phyloP scores from a whole-genome alignment of 768 basidiomycete species.

The Tremella yokohamensis region DNA sequence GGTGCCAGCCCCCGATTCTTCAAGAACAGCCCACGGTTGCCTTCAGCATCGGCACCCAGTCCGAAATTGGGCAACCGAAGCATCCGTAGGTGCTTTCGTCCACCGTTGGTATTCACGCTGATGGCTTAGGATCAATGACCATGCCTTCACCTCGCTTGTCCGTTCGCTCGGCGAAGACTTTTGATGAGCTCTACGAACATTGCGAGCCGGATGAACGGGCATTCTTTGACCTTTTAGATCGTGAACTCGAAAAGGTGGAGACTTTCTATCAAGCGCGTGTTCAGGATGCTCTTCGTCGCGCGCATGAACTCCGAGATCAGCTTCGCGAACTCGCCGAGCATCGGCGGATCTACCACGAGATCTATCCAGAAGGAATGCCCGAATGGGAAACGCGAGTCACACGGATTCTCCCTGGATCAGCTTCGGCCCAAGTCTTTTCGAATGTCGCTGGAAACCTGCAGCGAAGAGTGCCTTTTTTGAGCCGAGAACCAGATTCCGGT shows the following conservation, averaged over 20 bases:
- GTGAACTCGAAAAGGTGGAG: constrained; percentile 78
- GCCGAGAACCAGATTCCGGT: neutral
- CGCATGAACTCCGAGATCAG: constrained; percentile 61
- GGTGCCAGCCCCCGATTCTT: constrained; percentile 15
- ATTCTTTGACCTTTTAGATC: constrained; percentile 75
- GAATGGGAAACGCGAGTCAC: constrained; percentile 42
- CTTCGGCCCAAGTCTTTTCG: constrained; percentile 9
- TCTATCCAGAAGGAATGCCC: constrained; percentile 37
- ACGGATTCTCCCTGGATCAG: constrained; percentile 23
- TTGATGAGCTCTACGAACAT: constrained; percentile 55
- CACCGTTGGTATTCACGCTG: neutral
- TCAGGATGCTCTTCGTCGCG: constrained; percentile 56
- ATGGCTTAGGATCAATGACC: constrained; percentile 30
- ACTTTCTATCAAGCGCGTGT: constrained; percentile 73
- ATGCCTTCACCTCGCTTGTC: constrained; percentile 21
- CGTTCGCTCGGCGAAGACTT: constrained; percentile 28
- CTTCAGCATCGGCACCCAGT: constrained; percentile 1
- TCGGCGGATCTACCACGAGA: constrained; percentile 53
- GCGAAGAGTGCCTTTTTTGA: constrained; percentile 11
- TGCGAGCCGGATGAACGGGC: constrained; percentile 62
- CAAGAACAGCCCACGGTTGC: neutral
- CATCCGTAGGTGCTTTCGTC: constrained; percentile 22
- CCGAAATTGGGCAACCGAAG: constrained; percentile 13
- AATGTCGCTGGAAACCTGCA: constrained; percentile 18
- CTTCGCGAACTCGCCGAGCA: constrained; percentile 72